phyloP scores from a whole-genome alignment of 352 stramenopile genomes.

The Globisporangium paroecandrum region DNA sequence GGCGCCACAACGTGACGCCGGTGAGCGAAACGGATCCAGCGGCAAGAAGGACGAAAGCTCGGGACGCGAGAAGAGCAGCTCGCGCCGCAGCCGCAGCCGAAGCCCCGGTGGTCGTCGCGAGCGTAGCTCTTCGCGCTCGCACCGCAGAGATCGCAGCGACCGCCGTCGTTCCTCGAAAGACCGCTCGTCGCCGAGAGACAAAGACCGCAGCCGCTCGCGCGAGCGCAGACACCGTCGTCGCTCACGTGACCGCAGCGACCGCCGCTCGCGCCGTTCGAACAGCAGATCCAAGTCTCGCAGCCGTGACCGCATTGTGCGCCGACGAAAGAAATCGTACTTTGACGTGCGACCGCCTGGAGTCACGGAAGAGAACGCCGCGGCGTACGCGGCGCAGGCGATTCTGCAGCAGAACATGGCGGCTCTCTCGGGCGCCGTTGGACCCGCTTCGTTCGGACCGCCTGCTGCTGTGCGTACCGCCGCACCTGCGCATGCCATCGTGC shows the following conservation, averaged over 20 bases:
- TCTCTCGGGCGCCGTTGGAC: slow-evolving; percentile 55
- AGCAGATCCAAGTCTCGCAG: slow-evolving; percentile 35
- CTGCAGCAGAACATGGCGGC: slow-evolving; percentile 81
- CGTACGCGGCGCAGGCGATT: slow-evolving; percentile 81
- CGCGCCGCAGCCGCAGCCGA: slow-evolving; percentile 15
- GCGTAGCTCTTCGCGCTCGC: slow-evolving; percentile 40
- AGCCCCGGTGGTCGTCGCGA: slow-evolving; percentile 17
- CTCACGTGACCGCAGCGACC: slow-evolving; percentile 18
- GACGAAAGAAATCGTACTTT: slow-evolving; percentile 80
- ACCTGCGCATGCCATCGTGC: slow-evolving; percentile 11
- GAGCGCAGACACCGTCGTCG: slow-evolving; percentile 15
- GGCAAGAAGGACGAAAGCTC: slow-evolving; percentile 13
- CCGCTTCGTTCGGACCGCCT: slow-evolving; percentile 55
- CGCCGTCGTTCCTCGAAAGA: slow-evolving; percentile 24
- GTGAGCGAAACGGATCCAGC: slow-evolving; percentile 12
- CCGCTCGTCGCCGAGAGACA: slow-evolving; percentile 2
- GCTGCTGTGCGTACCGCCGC: slow-evolving; percentile 16
- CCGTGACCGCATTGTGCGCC: slow-evolving; percentile 42
- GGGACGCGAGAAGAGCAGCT: slow-evolving; percentile 14
- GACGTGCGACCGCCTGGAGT: slow-evolving; percentile 77
- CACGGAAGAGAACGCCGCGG: slow-evolving; percentile 77
- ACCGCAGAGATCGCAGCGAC: slow-evolving; percentile 27
- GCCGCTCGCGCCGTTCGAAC: slow-evolving; percentile 35
- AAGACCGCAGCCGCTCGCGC: slow-evolving; percentile 21
- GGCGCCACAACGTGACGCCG: neutral